Conservation (phyloP, 2,329 filamentous ascomycete species). For the Hymenoscyphus salicellus region DNA sequence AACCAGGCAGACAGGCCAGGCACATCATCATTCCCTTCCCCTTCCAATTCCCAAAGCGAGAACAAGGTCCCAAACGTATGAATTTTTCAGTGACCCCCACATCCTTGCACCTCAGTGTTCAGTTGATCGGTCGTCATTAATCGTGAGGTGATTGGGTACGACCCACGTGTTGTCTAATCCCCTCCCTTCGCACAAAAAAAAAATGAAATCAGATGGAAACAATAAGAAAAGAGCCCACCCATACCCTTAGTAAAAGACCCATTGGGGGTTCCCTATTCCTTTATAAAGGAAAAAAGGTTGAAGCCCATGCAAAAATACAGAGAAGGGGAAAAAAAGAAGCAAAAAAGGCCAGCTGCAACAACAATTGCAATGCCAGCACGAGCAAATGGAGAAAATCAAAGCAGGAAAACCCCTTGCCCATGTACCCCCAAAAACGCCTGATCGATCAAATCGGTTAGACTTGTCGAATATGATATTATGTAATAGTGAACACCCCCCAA, state of each 20-base stretch:
- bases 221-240: neutral
- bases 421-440: neutral
- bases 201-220: neutral
- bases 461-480: conserved; percentile 2
- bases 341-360: neutral
- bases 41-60: neutral
- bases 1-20: neutral
- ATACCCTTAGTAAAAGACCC: neutral
- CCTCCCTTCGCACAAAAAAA: neutral
- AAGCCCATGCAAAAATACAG: neutral
- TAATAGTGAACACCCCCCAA: conserved; percentile 1
- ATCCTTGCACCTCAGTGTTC: neutral
- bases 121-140: neutral
- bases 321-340: neutral
- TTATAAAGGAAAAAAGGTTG: neutral
- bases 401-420: neutral
- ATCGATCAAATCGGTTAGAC: neutral
- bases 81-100: neutral
- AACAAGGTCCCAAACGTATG: neutral
- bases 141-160: neutral
- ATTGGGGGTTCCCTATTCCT: neutral
- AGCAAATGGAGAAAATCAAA: neutral
- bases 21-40: neutral
- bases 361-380: neutral
- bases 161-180: neutral